These are phyloP conservation scores for Dactylellina sp. DNA, from an alignment of 2,329 filamentous ascomycete genomes.

Conservation along the genomic window DNA sequence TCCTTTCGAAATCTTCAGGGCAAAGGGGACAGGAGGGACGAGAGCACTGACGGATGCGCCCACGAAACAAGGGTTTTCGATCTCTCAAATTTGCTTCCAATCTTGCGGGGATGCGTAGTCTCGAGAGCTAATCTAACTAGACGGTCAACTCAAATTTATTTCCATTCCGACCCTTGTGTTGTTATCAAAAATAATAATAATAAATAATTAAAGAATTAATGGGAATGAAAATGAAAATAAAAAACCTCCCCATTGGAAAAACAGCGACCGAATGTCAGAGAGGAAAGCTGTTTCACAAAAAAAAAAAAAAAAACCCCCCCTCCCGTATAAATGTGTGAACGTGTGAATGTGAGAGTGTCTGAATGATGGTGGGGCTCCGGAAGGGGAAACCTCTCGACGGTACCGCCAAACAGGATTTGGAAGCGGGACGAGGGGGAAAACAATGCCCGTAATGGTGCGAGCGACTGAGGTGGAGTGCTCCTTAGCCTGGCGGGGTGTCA, in stretches of 20 bases:
- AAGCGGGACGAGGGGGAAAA: conserved; percentile 53
- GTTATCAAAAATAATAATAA: no score
- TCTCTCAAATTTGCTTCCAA: conserved; percentile 33
- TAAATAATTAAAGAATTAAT: no score
- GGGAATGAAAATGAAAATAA: no score
- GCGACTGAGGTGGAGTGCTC: conserved; percentile 23
- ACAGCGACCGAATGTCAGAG: no score
- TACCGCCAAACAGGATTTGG: conserved; percentile 57
- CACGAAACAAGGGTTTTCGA: conserved; percentile 15
- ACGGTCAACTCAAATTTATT: conserved; percentile 11
- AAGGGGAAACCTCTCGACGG: conserved; percentile 34
- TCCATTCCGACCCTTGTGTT: no score
- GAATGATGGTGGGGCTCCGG: conserved; percentile 21
- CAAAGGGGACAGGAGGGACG: not conserved
- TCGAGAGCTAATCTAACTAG: conserved; percentile 19
- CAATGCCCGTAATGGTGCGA: conserved; percentile 37
- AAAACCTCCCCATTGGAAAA: no score
- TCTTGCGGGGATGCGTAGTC: conserved; percentile 25
- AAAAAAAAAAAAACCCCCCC: not conserved
- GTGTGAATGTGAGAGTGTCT: not conserved
- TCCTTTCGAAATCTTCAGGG: conserved; percentile 32
- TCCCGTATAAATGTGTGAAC: not conserved
- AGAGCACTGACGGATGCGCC: conserved; percentile 22
- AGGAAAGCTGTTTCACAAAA: not conserved
- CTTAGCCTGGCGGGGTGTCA: conserved; percentile 21